Conservation (phyloP, 495 filamentous ascomycete species). For the Astrothelium macrocarpum region DNA sequence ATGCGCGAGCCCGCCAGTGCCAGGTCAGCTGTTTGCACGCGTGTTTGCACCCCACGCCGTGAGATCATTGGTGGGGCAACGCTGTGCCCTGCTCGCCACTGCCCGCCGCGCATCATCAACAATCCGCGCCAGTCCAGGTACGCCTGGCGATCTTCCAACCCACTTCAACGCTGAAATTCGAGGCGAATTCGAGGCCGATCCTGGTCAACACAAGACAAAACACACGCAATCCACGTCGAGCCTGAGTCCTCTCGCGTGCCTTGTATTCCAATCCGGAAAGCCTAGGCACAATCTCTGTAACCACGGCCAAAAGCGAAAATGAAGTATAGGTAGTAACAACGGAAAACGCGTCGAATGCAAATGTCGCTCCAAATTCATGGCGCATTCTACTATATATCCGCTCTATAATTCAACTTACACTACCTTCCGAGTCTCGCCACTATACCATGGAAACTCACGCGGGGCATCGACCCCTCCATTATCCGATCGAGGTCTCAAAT, state of each 20-base stretch:
- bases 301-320: neutral
- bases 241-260: neutral
- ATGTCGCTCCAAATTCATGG: neutral
- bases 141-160: neutral
- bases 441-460: constrained; percentile 22
- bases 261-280: neutral
- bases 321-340: neutral
- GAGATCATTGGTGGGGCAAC: constrained; percentile 1
- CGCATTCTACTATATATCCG: constrained; percentile 9
- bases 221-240: no score
- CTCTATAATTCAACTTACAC: constrained; percentile 22
- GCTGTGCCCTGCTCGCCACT: neutral
- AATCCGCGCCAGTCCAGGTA: neutral
- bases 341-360: neutral
- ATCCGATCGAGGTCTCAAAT: constrained; percentile 17
- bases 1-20: neutral
- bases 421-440: constrained; percentile 26
- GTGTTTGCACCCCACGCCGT: neutral
- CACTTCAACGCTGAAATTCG: no score
- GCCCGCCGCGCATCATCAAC: constrained; percentile 5
- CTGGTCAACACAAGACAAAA: no score
- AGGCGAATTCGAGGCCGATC: no score
- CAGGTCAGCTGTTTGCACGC: constrained; percentile 1
- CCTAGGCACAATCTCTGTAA: neutral
- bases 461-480: constrained; percentile 10